These are phyloP conservation scores for Cubamyces sp. DNA, from an alignment of 768 basidiomycete species.

Conservation along the genomic window DNA sequence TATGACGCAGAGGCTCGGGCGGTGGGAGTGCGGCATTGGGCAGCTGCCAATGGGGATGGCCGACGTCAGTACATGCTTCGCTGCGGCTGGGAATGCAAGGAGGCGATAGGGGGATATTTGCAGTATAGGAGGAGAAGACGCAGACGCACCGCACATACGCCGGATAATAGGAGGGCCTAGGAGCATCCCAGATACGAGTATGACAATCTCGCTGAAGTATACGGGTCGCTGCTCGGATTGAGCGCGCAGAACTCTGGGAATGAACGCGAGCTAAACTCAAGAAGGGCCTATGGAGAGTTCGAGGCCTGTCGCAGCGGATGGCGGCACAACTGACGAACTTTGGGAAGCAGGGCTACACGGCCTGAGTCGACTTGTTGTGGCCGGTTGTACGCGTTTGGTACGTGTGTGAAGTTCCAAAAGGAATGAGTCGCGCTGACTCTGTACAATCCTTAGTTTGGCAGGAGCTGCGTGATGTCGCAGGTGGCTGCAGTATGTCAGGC, in stretches of 20 bases:
- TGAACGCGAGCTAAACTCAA: background rate
- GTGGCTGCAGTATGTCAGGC: slow-evolving; percentile 2
- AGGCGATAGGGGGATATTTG: slow-evolving; percentile 3
- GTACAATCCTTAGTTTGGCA: background rate
- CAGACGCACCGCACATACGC: slow-evolving; percentile 11
- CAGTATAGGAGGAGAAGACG: background rate
- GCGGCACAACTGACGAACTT: background rate
- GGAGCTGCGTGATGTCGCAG: background rate
- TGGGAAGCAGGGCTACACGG: slow-evolving; percentile 2
- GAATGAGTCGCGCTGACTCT: slow-evolving; percentile 6
- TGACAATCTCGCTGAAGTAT: slow-evolving; percentile 4
- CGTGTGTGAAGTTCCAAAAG: slow-evolving; percentile 3
- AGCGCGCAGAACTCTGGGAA: background rate
- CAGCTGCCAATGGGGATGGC: slow-evolving; percentile 10
- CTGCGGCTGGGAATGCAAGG: slow-evolving; percentile 18
- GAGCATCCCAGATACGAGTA: slow-evolving; percentile 19
- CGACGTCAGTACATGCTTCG: slow-evolving; percentile 16
- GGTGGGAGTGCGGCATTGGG: slow-evolving; percentile 23
- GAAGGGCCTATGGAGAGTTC: background rate
- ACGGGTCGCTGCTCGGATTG: background rate
- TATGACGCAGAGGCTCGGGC: background rate
- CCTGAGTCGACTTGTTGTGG: slow-evolving; percentile 12
- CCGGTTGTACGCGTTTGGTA: slow-evolving; percentile 5
- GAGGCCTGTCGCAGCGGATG: slow-evolving; percentile 5
- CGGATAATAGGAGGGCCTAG: slow-evolving; percentile 4